Percentiles rank a stretch among this genome's conserved stretches.
phyloP scores from a whole-genome alignment of 164 flowering plant species.

The Nymphaea thermarum region DNA sequence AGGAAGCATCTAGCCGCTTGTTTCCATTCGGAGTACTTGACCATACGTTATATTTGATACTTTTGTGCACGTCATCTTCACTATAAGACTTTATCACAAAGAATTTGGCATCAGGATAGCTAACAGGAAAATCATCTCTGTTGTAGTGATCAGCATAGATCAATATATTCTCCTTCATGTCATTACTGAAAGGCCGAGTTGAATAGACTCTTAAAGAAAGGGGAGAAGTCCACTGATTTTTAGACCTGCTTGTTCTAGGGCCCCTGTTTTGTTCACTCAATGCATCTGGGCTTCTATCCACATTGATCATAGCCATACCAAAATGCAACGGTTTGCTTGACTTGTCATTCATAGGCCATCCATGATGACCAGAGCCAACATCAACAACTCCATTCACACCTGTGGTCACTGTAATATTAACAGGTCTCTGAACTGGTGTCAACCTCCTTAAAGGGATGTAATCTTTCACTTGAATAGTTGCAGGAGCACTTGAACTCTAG shows the following conservation, averaged over 20 bases:
- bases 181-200: constrained; percentile 33
- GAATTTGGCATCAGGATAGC: constrained; percentile 54
- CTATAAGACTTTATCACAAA: constrained; percentile 88
- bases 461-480: constrained; percentile 21
- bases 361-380: constrained; percentile 25
- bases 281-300: constrained; percentile 26
- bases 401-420: constrained; percentile 24
- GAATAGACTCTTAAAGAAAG: constrained; percentile 41
- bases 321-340: constrained; percentile 26
- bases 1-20: constrained; percentile 66
- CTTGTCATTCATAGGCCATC: constrained; percentile 26
- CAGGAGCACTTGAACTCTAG: constrained; percentile 15
- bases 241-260: constrained; percentile 45
- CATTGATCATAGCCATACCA: constrained; percentile 25
- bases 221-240: constrained; percentile 24
- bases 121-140: constrained; percentile 48
- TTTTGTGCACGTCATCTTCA: constrained; percentile 94
- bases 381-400: constrained; percentile 19
- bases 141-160: constrained; percentile 53
- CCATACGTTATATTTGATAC: constrained; percentile 88
- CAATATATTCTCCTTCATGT: constrained; percentile 41
- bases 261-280: constrained; percentile 59
- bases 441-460: constrained; percentile 25
- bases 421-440: constrained; percentile 17
- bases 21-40: constrained; percentile 94